phyloP scores from a whole-genome alignment of 768 basidiomycete species.

The Naganishia randhawae region DNA sequence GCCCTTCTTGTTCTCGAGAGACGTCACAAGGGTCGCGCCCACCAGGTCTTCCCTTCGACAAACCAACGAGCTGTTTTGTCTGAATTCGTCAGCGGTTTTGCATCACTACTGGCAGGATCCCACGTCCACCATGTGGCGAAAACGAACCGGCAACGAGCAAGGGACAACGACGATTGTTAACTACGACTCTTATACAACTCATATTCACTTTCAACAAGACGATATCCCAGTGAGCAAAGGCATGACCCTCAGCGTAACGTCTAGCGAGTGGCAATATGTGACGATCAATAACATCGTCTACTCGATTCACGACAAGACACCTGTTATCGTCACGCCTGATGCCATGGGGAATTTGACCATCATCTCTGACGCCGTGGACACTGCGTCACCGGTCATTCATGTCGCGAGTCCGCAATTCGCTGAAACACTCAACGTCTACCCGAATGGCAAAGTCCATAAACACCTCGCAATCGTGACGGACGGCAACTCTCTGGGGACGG shows the following conservation, averaged over 20 bases:
- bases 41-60: background rate
- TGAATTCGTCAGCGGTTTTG: background rate
- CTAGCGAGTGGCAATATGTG: slow-evolving; percentile 2
- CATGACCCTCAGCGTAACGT: background rate
- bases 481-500: background rate
- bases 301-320: background rate
- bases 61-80: slow-evolving; percentile 1
- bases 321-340: background rate
- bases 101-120: slow-evolving; percentile 7
- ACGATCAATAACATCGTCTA: slow-evolving; percentile 5
- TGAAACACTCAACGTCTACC: slow-evolving; percentile 4
- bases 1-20: background rate
- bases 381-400: background rate
- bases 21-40: background rate
- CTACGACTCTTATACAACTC: slow-evolving; percentile 1
- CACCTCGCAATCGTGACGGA: background rate
- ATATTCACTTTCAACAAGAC: background rate
- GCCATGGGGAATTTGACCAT: background rate
- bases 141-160: slow-evolving; percentile 2
- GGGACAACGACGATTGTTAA: background rate
- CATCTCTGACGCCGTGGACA: slow-evolving; percentile 1
- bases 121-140: background rate
- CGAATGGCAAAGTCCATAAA: background rate
- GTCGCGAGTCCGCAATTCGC: slow-evolving; percentile 1
- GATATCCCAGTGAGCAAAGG: background rate